Conservation (phyloP, 202 grass and related monocot species). For the Zoysia matrella region DNA sequence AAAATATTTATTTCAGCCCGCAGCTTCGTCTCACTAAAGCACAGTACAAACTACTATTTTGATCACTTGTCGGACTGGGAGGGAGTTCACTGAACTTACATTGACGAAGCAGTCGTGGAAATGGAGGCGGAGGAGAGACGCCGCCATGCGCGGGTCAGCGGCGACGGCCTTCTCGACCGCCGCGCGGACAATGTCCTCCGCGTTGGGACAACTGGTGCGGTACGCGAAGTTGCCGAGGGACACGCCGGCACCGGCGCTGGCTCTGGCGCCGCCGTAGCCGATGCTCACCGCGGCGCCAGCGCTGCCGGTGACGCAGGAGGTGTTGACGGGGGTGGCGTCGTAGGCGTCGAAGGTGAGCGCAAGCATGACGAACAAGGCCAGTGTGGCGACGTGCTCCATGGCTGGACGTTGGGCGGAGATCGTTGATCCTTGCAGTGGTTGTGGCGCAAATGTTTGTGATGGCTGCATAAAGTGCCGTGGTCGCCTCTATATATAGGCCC, state of each 20-base stretch:
- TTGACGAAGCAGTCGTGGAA: constrained; percentile 96
- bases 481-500: too few relatives aligned
- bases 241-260: constrained; percentile 42
- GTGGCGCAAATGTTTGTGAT: too few relatives aligned
- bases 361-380: not conserved
- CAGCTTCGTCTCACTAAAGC: too few relatives aligned
- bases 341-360: not conserved
- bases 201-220: constrained; percentile 55
- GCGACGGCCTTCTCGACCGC: constrained; percentile 64
- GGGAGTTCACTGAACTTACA: constrained; percentile 32
- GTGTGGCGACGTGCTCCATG: constrained; percentile 32
- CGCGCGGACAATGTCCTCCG: constrained; percentile 72
- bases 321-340: constrained; percentile 27
- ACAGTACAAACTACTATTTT: too few relatives aligned
- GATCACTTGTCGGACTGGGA: not conserved
- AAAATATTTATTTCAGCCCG: not conserved
- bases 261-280: constrained; percentile 54
- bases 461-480: too few relatives aligned
- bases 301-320: constrained; percentile 44
- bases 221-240: constrained; percentile 56
- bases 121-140: constrained; percentile 78
- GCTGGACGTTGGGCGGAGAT: not conserved
- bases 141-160: constrained; percentile 78
- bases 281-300: constrained; percentile 53
- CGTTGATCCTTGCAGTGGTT: too few relatives aligned